Percentiles rank a stretch among this genome's conserved stretches.
These are phyloP conservation scores for Fusarium cicatricum DNA, from an alignment of 2,329 filamentous ascomycete genomes.

Conservation along the genomic window DNA sequence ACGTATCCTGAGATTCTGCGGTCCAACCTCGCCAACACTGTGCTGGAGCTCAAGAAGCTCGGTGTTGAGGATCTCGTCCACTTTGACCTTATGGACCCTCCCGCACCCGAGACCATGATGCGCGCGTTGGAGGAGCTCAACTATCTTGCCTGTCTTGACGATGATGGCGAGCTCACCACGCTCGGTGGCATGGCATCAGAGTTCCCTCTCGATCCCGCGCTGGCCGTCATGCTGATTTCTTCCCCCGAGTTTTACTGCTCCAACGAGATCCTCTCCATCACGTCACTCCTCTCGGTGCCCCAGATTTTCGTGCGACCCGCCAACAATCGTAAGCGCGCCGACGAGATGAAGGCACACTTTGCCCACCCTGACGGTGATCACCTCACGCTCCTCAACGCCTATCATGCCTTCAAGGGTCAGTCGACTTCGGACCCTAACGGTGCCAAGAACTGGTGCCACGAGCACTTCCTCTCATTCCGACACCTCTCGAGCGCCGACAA, in stretches of 20 bases:
- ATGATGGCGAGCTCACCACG: slow-evolving; percentile 90
- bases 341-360: slow-evolving; percentile 97
- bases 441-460: slow-evolving; percentile 91
- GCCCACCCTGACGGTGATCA: slow-evolving; percentile 94
- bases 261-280: slow-evolving; percentile 96
- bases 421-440: slow-evolving; percentile 67
- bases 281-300: slow-evolving; percentile 90
- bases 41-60: slow-evolving; percentile 96
- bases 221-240: slow-evolving; percentile 97
- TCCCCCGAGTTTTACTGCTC: slow-evolving; percentile 99
- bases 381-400: slow-evolving; percentile 94
- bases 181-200: slow-evolving; percentile 90
- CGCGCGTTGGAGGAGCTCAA: slow-evolving; percentile 96
- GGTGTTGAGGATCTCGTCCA: slow-evolving; percentile 95
- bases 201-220: slow-evolving; percentile 90
- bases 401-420: slow-evolving; percentile 92
- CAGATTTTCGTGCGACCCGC: slow-evolving; percentile 92
- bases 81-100: slow-evolving; percentile 98
- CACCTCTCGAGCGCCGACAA: slow-evolving; percentile 93
- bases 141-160: slow-evolving; percentile 94
- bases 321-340: slow-evolving; percentile 84
- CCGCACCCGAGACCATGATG: slow-evolving; percentile 98
- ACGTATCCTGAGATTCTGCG: slow-evolving; percentile 96
- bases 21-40: slow-evolving; percentile 93
- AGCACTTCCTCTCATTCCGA: slow-evolving; percentile 92